Base-by-base conservation (phyloP, 2,329 filamentous ascomycete genomes). In the Claviceps digitariae region DNA sequence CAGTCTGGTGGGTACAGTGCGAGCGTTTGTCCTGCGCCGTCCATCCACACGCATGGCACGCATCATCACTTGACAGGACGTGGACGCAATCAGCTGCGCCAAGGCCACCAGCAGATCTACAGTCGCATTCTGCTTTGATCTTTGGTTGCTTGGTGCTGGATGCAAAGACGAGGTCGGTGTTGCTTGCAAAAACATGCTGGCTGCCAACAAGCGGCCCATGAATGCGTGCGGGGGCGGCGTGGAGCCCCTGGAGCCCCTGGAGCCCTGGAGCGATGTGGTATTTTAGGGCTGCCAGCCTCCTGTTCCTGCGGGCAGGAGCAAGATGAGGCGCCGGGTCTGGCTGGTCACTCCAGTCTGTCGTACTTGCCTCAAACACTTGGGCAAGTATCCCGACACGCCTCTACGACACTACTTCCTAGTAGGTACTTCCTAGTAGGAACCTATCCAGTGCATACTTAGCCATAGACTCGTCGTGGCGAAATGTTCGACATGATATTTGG, bases 21-120 rank as follows among this genome's bases (percentile, higher is more conserved):
- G 46, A 21, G 31, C 29, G 46, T 25, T 9, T 44, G 20, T 43
- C 4, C n/a, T n/a, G 17, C n/a, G 13, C 29, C 29, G 6, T 23
- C n/a, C 46, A 36, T 34, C 20, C 29, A 36, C 13, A 10, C 12
- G 27, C 27, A 10, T 3, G 34, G 9, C 44, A 31, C 20, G 50
- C 50, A 51, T 46, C 43, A 23, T 52, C 51, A 52, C 34, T 52
- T 34, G 51, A 52, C 51, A 41, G 34, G 23, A 29, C 31, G 15
- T 40, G 51, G 7, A 34, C 29, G 29, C 31, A 48, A 41, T 10
- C 13, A 41, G 51, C 44, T 41, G 51, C 51, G 36, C 34, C 44
- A n/a, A 52, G 12, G 25, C 51, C 51, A 34, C 51, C 51, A 41
- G 51, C 44, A 52, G 51, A 52, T 52, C 51, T 52, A 34, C 46